Evolutionary conservation across 169 alveolate genomes (phyloP).

Genomic region (Nephromyces sp.): DNA sequence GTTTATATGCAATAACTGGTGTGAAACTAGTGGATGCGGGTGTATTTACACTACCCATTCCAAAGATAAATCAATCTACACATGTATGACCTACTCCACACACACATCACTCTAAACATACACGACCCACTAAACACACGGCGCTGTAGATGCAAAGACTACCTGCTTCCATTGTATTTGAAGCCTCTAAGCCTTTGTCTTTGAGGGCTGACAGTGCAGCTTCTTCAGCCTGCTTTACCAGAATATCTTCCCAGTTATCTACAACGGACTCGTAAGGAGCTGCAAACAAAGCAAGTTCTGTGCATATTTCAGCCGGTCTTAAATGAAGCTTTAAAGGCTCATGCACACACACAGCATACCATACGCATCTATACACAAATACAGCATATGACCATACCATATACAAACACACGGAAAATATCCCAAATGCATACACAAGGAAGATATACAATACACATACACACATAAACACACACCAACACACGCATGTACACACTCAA

Average conservation of each 20-base stretch:
- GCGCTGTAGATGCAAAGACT: not conserved
- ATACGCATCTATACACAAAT: not conserved
- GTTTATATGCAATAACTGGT: too few species aligned
- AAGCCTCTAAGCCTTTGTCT: constrained; percentile 1
- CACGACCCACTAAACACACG: constrained; percentile 14
- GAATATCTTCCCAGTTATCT: constrained; percentile 1
- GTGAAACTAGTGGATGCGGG: too few species aligned
- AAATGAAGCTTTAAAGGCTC: not conserved
- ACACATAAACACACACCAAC: too few species aligned
- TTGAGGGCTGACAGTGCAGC: not conserved
- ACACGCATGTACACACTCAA: too few species aligned
- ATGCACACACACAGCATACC: not conserved
- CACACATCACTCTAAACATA: constrained; percentile 5
- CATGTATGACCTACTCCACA: constrained; percentile 58
- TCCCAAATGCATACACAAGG: not conserved
- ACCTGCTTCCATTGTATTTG: not conserved
- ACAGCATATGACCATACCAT: not conserved
- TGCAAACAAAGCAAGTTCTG: not conserved
- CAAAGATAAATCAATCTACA: not conserved
- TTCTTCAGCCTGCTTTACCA: not conserved
- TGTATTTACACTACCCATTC: constrained; percentile 19
- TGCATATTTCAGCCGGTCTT: not conserved
- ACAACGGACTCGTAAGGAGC: not conserved
- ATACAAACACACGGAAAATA: not conserved
- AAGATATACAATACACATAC: not conserved